phyloP scores from a whole-genome alignment of 2,329 filamentous ascomycete genomes.

The Penicillium sp. region DNA sequence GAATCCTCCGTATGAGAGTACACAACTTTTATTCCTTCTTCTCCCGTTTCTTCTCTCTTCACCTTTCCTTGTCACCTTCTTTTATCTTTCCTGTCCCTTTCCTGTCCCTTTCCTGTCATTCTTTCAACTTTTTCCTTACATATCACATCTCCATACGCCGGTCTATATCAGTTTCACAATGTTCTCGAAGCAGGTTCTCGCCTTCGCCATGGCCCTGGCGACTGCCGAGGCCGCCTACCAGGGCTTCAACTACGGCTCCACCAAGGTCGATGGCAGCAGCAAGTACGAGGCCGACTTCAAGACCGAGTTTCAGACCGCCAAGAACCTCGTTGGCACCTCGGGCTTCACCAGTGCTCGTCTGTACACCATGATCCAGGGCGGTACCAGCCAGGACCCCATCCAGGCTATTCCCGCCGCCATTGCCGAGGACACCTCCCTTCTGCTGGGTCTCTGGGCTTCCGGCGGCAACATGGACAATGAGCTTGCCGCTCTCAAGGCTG shows the following conservation, averaged over 20 bases:
- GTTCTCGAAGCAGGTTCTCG: constrained; percentile 32
- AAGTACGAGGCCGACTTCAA: constrained; percentile 43
- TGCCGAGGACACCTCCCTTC: constrained; percentile 67
- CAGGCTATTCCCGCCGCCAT: constrained; percentile 77
- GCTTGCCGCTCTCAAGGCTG: constrained; percentile 63
- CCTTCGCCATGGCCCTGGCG: constrained; percentile 32
- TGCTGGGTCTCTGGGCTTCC: constrained; percentile 81
- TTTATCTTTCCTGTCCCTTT: constrained; percentile 1
- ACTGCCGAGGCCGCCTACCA: constrained; percentile 36
- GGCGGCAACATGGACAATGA: constrained; percentile 68
- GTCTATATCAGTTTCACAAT: constrained; percentile 24
- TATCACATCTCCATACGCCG: constrained; percentile 5
- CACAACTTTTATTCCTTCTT: constrained; percentile 7
- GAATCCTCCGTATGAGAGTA: neutral
- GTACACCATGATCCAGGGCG: constrained; percentile 59
- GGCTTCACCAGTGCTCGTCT: constrained; percentile 47
- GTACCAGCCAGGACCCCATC: constrained; percentile 60
- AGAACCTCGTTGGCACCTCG: constrained; percentile 37
- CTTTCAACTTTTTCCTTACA: constrained; percentile 7
- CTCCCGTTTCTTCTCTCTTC: constrained; percentile 5
- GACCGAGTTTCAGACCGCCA: constrained; percentile 44
- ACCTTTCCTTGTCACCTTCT: constrained; percentile 14
- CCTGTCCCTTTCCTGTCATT: neutral
- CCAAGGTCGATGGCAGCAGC: constrained; percentile 37
- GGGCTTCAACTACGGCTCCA: constrained; percentile 48